Base-by-base conservation (phyloP, 2,329 filamentous ascomycete species). In the Neonectria punicea region DNA sequence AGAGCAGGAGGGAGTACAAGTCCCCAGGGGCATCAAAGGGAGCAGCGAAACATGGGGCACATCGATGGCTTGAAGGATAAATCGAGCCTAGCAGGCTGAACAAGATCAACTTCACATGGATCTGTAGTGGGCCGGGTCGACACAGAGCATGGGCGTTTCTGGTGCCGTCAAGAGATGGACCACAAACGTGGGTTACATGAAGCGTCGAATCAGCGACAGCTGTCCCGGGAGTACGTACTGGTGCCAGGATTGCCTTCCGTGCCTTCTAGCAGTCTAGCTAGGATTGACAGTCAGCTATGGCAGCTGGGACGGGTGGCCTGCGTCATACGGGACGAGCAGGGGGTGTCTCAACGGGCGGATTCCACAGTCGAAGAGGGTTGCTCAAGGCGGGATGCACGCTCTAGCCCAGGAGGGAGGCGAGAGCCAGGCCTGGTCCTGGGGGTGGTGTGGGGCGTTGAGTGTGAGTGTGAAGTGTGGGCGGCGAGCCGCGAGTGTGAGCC, bases 61-160 rank as follows among this genome's bases (percentile, higher is more conserved):
- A 71, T 74, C 73, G 74, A 75, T 73, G 76, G 77, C 69, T 74
- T 73, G 70, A 75, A 77, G 76, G 75, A 77, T 76, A 77, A 79
- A 79, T 77, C 76, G 74, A 77, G 75, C 70, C 72, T 75, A 75
- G 73, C 65, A 73, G 71, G 67, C 67, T 70, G 70, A 72, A 71
- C 76, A 73, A 77, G 76, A 78, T 76, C 77, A 76, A 75, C 76
- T 73, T 69, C 65, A 74, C 76, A 78, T 73, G 77, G 78, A 79
- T 77, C 75, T 79, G 55, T 70, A 72, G 79, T 80, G 79, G 79
- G 73, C 70, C 78, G 64, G 69, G 68, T 69, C 71, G 67, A 73
- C 68, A 67, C 73, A 70, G 68, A 71, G 69, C 71, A 68, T 73
- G 70, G 74, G 63, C 65, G 57, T 66, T 70, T 16, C 69, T 73